phyloP scores from a whole-genome alignment of 2,329 filamentous ascomycete genomes.

The Aspergillus sp. region DNA sequence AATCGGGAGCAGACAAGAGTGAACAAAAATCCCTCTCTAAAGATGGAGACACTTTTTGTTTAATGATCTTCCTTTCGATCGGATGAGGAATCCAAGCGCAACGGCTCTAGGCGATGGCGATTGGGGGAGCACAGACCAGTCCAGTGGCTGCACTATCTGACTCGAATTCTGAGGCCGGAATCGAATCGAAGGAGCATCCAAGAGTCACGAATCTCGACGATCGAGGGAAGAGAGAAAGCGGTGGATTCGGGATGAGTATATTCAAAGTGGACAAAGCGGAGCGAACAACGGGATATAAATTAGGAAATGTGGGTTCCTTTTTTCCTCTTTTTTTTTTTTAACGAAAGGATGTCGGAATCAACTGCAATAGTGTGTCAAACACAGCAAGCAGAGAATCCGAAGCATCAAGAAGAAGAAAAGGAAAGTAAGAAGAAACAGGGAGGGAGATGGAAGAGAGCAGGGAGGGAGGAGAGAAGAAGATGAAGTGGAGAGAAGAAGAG shows the following conservation, averaged over 20 bases:
- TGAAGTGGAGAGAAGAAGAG: slow-evolving; percentile 11
- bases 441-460: slow-evolving; percentile 16
- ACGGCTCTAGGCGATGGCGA: slow-evolving; percentile 29
- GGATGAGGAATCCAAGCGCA: slow-evolving; percentile 26
- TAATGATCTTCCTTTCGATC: slow-evolving; percentile 5
- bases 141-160: slow-evolving; percentile 44
- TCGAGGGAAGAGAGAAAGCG: slow-evolving; percentile 6
- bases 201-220: slow-evolving; percentile 12
- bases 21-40: slow-evolving; percentile 18
- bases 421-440: slow-evolving; percentile 17
- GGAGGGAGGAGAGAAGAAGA: slow-evolving; percentile 10
- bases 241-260: slow-evolving; percentile 7
- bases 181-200: slow-evolving; percentile 26
- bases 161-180: slow-evolving; percentile 23
- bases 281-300: slow-evolving; percentile 16
- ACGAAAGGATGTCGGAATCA: slow-evolving; percentile 37
- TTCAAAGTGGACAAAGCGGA: slow-evolving; percentile 13
- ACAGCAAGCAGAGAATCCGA: slow-evolving; percentile 34
- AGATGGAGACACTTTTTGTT: slow-evolving; percentile 11
- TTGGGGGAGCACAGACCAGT: slow-evolving; percentile 41
- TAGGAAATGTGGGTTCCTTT: slow-evolving; percentile 19
- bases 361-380: slow-evolving; percentile 46
- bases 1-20: background rate
- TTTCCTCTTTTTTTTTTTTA: slow-evolving; percentile 16
- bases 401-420: slow-evolving; percentile 24